Percentiles rank a stretch among this genome's conserved stretches.
Conservation (phyloP, 768 basidiomycete genomes). For the Macrolepiota fuliginosa region DNA sequence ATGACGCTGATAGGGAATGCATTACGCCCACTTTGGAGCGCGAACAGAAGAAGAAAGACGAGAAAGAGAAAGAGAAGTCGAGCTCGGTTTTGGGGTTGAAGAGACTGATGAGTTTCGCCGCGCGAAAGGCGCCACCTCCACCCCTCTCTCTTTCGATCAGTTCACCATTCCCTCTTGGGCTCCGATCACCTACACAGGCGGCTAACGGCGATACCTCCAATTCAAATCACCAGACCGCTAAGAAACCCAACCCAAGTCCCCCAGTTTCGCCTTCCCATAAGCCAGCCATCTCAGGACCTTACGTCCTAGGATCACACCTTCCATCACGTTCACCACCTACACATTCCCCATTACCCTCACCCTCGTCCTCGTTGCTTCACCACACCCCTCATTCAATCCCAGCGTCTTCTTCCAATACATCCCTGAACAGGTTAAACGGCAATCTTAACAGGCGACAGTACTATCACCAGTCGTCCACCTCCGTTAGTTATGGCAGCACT, state of each 20-base stretch:
- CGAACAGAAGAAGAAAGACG: slow-evolving; percentile 23
- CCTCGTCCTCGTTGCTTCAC: slow-evolving; percentile 13
- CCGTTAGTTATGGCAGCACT: neutral
- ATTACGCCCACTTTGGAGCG: slow-evolving; percentile 7
- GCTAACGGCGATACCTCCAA: neutral
- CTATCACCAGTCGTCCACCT: neutral
- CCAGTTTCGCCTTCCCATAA: slow-evolving; percentile 20
- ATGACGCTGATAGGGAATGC: slow-evolving; percentile 16
- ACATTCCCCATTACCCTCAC: slow-evolving; percentile 12
- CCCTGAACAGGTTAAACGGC: slow-evolving; percentile 6
- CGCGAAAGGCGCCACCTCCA: slow-evolving; percentile 8
- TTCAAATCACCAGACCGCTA: slow-evolving; percentile 12
- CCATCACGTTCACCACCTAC: slow-evolving; percentile 15
- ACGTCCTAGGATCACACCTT: slow-evolving; percentile 37
- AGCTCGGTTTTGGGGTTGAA: slow-evolving; percentile 23
- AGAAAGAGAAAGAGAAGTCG: slow-evolving; percentile 14
- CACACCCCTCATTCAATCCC: slow-evolving; percentile 4
- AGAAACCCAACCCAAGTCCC: slow-evolving; percentile 13
- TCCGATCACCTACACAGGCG: slow-evolving; percentile 1
- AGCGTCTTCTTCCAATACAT: slow-evolving; percentile 13
- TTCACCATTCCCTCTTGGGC: neutral
- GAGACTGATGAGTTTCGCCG: slow-evolving; percentile 30
- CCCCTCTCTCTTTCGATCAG: slow-evolving; percentile 7
- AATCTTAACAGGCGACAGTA: neutral
- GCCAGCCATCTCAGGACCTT: slow-evolving; percentile 44